Evolutionary conservation across 192 early-diverging fungal species (phyloP).

Genomic region (Backusella parvicylindrica): DNA sequence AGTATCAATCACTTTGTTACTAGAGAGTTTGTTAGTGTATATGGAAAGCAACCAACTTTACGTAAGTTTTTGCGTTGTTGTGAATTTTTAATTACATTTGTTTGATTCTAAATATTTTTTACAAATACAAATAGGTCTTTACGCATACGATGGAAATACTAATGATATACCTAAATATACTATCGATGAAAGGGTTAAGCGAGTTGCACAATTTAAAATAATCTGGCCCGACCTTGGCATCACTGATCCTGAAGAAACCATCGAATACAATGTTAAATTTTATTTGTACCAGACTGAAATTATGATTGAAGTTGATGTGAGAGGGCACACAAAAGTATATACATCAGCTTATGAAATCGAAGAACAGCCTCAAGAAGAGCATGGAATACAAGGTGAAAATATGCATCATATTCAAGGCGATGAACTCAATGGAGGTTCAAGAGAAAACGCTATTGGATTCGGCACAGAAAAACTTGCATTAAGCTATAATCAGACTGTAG

Average conservation of each 20-base stretch:
- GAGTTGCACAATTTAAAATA: background rate
- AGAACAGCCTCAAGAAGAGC: background rate
- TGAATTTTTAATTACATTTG: background rate
- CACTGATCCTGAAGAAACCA: background rate
- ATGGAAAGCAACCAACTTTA: background rate
- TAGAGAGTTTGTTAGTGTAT: background rate
- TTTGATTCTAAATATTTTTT: background rate
- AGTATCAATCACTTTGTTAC: constrained; percentile 43
- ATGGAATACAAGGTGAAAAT: background rate
- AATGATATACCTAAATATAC: background rate
- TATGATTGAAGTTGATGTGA: background rate
- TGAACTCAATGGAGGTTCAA: background rate
- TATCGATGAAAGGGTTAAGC: background rate
- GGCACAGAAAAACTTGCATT: background rate
- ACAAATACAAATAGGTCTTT: background rate
- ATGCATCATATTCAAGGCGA: background rate
- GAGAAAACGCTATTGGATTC: background rate
- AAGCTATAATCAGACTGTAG: background rate
- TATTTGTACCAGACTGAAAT: constrained; percentile 3
- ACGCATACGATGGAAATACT: background rate
- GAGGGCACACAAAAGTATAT: background rate
- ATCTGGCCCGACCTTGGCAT: background rate
- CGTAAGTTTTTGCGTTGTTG: background rate
- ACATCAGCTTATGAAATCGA: background rate
- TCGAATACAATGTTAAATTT: background rate